Conservation (phyloP, 2,329 filamentous ascomycete species). For the Fusarium sp. region DNA sequence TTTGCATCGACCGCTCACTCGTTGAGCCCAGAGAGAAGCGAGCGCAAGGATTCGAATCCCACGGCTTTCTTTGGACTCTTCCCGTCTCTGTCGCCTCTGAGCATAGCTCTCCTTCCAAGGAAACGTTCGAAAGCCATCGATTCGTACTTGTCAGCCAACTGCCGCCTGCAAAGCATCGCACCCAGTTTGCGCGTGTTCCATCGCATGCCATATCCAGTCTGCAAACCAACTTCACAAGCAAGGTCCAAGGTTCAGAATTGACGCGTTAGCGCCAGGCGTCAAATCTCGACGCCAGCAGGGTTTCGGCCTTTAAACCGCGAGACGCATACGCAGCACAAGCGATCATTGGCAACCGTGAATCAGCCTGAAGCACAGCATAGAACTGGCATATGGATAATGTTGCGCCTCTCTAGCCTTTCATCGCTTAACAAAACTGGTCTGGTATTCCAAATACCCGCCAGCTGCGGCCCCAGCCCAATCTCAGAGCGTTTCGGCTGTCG, state of each 20-base stretch:
- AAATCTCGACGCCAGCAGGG: slow-evolving; percentile 2
- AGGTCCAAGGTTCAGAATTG: not conserved
- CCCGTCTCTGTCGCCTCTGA: slow-evolving; percentile 29
- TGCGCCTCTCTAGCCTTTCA: slow-evolving; percentile 30
- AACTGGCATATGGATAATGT: slow-evolving; percentile 37
- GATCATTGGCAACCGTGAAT: slow-evolving; percentile 31
- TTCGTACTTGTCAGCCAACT: slow-evolving; percentile 11
- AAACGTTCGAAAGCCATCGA: slow-evolving; percentile 9
- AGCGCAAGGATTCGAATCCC: slow-evolving; percentile 43
- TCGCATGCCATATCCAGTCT: not conserved
- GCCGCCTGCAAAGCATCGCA: slow-evolving; percentile 24
- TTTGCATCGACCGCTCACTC: slow-evolving; percentile 29
- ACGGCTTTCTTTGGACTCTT: slow-evolving; percentile 32
- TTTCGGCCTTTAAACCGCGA: slow-evolving; percentile 25
- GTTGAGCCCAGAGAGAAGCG: slow-evolving; percentile 34
- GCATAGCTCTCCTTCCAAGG: slow-evolving; percentile 19
- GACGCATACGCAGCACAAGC: slow-evolving; percentile 18
- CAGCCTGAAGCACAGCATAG: slow-evolving; percentile 34
- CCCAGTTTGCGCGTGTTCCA: slow-evolving; percentile 8
- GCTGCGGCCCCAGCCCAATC: slow-evolving; percentile 40
- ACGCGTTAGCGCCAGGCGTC: not conserved
- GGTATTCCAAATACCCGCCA: slow-evolving; percentile 36
- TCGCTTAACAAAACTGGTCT: slow-evolving; percentile 33
- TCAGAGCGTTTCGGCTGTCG: slow-evolving; percentile 38
- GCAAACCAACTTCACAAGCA: not conserved